Conservation (phyloP, 352 stramenopile species). For the Blastocystis sp. region DNA sequence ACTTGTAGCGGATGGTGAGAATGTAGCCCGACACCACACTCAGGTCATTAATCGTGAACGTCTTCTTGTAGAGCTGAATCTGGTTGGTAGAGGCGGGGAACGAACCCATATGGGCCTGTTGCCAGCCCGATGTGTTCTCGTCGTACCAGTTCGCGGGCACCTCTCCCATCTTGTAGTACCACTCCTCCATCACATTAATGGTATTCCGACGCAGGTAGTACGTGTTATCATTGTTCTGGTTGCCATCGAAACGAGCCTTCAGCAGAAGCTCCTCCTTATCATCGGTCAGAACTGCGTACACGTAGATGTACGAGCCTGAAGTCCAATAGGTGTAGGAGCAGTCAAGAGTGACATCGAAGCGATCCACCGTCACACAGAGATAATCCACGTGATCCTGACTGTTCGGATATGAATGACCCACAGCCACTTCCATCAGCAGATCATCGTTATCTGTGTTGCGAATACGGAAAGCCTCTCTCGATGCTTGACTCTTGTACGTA, state of each 20-base stretch:
- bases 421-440: neutral
- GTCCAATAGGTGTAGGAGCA: neutral
- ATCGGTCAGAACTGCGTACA: neutral
- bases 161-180: neutral
- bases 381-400: neutral
- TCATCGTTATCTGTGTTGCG: neutral
- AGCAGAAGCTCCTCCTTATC: neutral
- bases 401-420: neutral
- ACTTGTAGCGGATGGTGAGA: neutral
- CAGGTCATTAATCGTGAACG: neutral
- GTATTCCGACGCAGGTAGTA: neutral
- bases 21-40: neutral
- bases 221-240: neutral
- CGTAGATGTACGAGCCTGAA: neutral
- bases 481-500: neutral
- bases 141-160: neutral
- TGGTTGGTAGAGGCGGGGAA: neutral
- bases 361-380: neutral
- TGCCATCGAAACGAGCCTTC: neutral
- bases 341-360: neutral
- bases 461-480: neutral
- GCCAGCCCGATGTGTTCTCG: neutral
- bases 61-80: conserved; percentile 17
- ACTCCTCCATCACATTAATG: neutral
- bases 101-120: neutral